Evolutionary conservation across 306 rosid genomes (phyloP), one percentile per base, ranked within the genome.

Genomic region (Rosa lucieae): DNA sequence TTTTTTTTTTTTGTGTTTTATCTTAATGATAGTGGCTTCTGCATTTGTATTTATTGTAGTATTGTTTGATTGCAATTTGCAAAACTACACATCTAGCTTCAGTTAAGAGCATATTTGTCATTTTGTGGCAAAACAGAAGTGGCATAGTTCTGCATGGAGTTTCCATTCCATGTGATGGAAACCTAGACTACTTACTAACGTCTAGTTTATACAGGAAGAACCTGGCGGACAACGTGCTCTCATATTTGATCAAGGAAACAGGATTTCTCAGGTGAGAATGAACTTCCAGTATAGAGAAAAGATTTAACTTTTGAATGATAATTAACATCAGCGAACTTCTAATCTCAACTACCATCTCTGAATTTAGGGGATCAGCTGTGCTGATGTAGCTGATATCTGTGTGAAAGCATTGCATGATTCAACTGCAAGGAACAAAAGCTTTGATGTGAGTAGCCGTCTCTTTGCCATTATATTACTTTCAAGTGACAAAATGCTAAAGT

Each of bases 221-320:
- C 99, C 99, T 0, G 99, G 99, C 15, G 99, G 99, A 63, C 98
- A 95, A 79, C 98, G 98, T 8, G 99, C 98, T 35, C 93, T 92
- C 86, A 83, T 95, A 83, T 95, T 92, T 70, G 99, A 95, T 68
- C 98, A 92, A 78, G 98, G 99, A 89, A 93, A 92, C 84, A 87
- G 98, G 83, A 91, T 95, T 85, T 90, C 99, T 83, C 99, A 93
- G 91, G 99, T 91, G 51, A 80, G 84, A 71, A 13, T 70, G 70
- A 77, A 40, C 70, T 8, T 67, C n/a, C 21, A 63, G 12, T 39
- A 20, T 2, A 0, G 58, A 37, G 23, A 39, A 53, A 17, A 23
- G 35, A 17, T 23, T 23, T 43, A 5, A 21, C 14, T 69, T 66
- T 40, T 52, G n/a, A n/a, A 61, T 65, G 46, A 20, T 26, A 18